phyloP scores from a whole-genome alignment of 139 green algal species.

The Desmodesmus armatus region DNA sequence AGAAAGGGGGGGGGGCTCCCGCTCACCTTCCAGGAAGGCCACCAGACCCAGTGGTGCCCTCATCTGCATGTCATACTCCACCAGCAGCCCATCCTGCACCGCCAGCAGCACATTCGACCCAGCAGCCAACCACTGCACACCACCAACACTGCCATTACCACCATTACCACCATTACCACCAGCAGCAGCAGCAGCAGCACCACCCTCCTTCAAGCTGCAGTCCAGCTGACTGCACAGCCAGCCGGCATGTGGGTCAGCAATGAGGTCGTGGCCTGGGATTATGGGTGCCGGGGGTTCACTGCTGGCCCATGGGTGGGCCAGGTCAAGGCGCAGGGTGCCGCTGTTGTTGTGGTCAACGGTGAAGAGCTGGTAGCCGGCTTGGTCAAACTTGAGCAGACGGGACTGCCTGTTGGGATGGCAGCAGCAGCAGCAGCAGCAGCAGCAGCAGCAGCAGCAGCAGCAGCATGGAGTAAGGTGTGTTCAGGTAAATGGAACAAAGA shows the following conservation, averaged over 20 bases:
- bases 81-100: slow-evolving; percentile 61
- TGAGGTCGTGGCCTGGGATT: slow-evolving; percentile 68
- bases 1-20: too few species aligned
- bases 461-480: too few species aligned
- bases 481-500: too few species aligned
- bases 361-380: slow-evolving; percentile 70
- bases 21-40: slow-evolving; percentile 52
- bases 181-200: not conserved
- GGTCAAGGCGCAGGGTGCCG: slow-evolving; percentile 64
- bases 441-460: not conserved
- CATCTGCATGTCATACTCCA: slow-evolving; percentile 71
- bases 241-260: slow-evolving; percentile 70
- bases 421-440: too few species aligned
- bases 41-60: slow-evolving; percentile 71
- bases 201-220: slow-evolving; percentile 53
- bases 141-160: not conserved
- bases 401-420: slow-evolving; percentile 17
- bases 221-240: slow-evolving; percentile 74
- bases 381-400: slow-evolving; percentile 52
- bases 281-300: slow-evolving; percentile 52
- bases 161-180: too few species aligned
- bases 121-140: slow-evolving; percentile 62
- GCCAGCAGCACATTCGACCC: slow-evolving; percentile 66
- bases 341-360: slow-evolving; percentile 80
- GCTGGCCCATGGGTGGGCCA: slow-evolving; percentile 43